Evolutionary conservation across 2,329 filamentous ascomycete species (phyloP).

Genomic region (Paramyrothecium sp.): DNA sequence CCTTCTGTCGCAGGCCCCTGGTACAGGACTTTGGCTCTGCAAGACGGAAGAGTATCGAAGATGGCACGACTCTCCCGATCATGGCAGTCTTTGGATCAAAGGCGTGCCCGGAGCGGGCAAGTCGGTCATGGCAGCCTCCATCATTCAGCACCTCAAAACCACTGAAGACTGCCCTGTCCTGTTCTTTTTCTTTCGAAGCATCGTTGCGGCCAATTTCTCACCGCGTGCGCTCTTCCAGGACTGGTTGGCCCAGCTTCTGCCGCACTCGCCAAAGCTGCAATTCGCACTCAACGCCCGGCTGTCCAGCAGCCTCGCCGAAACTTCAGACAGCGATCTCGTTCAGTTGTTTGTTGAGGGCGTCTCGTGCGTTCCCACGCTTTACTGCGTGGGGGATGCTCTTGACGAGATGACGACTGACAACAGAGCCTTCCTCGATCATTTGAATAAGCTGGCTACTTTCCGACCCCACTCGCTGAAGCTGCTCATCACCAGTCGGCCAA

Average conservation of each 20-base stretch:
- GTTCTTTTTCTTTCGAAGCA: conserved; percentile 21
- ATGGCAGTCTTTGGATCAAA: conserved; percentile 22
- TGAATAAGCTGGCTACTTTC: conserved; percentile 15
- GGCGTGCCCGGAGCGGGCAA: conserved; percentile 24
- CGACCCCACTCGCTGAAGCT: conserved; percentile 16
- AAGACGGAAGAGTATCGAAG: conserved; percentile 17
- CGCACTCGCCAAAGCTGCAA: conserved; percentile 15
- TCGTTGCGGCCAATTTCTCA: conserved; percentile 17
- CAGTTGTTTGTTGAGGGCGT: conserved; percentile 14
- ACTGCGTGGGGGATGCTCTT: conserved; percentile 18
- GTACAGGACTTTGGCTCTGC: conserved; percentile 21
- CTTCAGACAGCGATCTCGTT: conserved; percentile 17
- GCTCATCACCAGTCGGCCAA: conserved; percentile 17
- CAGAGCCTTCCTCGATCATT: conserved; percentile 11
- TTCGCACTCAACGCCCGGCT: conserved; percentile 14
- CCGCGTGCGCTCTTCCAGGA: conserved; percentile 18
- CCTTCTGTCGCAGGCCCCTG: conserved; percentile 18
- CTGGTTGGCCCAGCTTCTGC: conserved; percentile 18
- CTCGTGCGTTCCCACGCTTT: conserved; percentile 13
- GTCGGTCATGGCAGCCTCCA: conserved; percentile 17
- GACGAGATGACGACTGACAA: conserved; percentile 19
- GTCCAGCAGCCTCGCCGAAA: conserved; percentile 9
- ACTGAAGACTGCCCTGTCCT: conserved; percentile 15
- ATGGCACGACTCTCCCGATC: conserved; percentile 18
- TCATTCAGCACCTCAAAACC: conserved; percentile 15